Conservation (phyloP, 1,139 yeast genomes). For the Nakaseomyces bracarensis region DNA sequence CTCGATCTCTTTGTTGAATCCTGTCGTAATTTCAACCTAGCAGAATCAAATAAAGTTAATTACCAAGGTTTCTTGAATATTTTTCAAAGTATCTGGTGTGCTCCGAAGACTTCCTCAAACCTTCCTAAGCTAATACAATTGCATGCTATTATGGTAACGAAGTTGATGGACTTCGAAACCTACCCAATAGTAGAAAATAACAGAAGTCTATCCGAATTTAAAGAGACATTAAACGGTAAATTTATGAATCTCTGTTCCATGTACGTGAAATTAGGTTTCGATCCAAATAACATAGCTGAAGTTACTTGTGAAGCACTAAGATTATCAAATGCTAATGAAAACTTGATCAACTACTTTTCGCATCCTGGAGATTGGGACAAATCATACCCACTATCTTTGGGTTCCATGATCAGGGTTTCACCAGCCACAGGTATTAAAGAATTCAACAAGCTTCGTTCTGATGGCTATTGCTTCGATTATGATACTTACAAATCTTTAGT, state of each 20-base stretch:
- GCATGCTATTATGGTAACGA: conserved; percentile 39
- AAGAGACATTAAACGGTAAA: conserved; percentile 22
- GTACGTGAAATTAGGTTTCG: conserved; percentile 21
- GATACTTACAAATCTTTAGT: conserved; percentile 28
- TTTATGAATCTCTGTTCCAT: conserved; percentile 20
- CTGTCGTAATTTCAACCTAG: conserved; percentile 19
- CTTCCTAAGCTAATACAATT: conserved; percentile 27
- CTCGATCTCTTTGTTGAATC: conserved; percentile 29
- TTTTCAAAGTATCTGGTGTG: conserved; percentile 24
- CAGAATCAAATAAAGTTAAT: conserved; percentile 16
- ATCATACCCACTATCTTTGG: conserved; percentile 26
- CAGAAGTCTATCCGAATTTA: conserved; percentile 32
- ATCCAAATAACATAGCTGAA: conserved; percentile 21
- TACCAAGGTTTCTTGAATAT: conserved; percentile 25
- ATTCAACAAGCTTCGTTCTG: conserved; percentile 19
- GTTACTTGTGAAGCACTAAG: conserved; percentile 28
- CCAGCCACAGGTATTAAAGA: conserved; percentile 24
- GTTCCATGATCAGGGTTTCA: conserved; percentile 23
- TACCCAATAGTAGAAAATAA: conserved; percentile 39
- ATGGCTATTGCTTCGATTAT: conserved; percentile 29
- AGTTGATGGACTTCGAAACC: conserved; percentile 46
- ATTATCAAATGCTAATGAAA: conserved; percentile 22
- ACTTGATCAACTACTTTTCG: conserved; percentile 19
- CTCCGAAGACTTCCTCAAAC: conserved; percentile 23
- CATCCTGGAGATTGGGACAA: conserved; percentile 33